phyloP scores from a whole-genome alignment of 768 basidiomycete species.

The Exsudoporus frostii region DNA sequence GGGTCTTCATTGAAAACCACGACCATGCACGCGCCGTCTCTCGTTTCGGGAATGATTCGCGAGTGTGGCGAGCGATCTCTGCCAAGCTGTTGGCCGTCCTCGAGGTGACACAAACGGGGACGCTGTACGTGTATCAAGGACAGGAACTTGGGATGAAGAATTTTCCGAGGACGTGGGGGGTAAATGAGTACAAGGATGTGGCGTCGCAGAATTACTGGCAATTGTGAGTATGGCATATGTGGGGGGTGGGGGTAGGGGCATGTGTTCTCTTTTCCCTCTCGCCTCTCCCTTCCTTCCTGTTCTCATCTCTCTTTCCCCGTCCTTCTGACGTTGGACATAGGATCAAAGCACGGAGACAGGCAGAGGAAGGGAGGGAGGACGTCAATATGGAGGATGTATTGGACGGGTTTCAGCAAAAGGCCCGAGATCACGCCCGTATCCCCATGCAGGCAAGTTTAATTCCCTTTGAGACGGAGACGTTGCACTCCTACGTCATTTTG shows the following conservation, averaged over 20 bases:
- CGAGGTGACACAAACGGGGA: constrained; percentile 60
- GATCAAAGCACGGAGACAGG: constrained; percentile 37
- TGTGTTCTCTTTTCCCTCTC: no score
- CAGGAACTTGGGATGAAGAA: constrained; percentile 70
- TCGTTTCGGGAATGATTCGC: constrained; percentile 60
- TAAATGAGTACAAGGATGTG: constrained; percentile 73
- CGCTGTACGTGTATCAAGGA: constrained; percentile 72
- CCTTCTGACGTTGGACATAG: constrained; percentile 23
- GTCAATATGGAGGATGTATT: constrained; percentile 63
- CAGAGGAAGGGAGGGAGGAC: constrained; percentile 32
- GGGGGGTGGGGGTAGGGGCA: not conserved
- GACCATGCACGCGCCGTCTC: constrained; percentile 64
- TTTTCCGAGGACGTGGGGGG: constrained; percentile 58
- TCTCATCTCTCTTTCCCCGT: not conserved
- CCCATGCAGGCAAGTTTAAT: constrained; percentile 58
- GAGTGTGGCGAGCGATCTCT: constrained; percentile 52
- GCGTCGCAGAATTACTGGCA: constrained; percentile 59
- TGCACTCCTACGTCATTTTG: not conserved
- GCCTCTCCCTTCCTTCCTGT: no score
- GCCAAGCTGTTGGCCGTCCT: constrained; percentile 65
- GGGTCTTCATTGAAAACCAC: constrained; percentile 70
- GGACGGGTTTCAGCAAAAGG: constrained; percentile 55
- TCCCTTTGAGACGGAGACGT: not conserved
- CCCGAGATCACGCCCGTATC: constrained; percentile 66
- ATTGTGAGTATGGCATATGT: constrained; percentile 35